Percentiles rank a stretch among this genome's conserved stretches.
Conservation (phyloP, 768 basidiomycete species). For the Mycena capillaripes region DNA sequence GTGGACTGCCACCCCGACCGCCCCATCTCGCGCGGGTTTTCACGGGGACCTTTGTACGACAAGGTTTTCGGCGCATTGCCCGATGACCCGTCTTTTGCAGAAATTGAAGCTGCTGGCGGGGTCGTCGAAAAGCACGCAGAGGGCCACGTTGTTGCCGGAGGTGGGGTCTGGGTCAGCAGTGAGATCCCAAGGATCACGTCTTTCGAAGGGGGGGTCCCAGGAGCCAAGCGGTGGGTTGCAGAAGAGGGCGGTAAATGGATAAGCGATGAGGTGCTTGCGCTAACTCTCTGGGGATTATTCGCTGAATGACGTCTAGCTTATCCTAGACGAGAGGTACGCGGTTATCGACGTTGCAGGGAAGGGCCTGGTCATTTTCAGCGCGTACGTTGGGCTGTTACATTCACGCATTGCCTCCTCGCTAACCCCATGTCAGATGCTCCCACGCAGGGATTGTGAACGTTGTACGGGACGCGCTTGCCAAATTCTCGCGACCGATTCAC, state of each 20-base stretch:
- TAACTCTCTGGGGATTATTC: neutral
- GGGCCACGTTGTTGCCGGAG: slow-evolving; percentile 76
- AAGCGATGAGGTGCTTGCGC: slow-evolving; percentile 64
- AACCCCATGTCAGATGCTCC: slow-evolving; percentile 59
- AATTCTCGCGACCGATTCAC: slow-evolving; percentile 77
- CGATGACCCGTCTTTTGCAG: slow-evolving; percentile 78
- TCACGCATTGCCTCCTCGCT: neutral
- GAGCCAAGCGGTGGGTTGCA: slow-evolving; percentile 74
- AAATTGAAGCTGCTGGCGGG: slow-evolving; percentile 70
- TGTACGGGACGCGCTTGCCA: slow-evolving; percentile 74
- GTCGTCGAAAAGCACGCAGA: slow-evolving; percentile 66
- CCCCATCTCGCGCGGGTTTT: slow-evolving; percentile 69
- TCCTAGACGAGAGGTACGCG: slow-evolving; percentile 89
- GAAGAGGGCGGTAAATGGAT: slow-evolving; percentile 60
- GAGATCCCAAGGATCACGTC: slow-evolving; percentile 80
- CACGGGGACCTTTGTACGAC: slow-evolving; percentile 70
- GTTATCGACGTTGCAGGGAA: slow-evolving; percentile 85
- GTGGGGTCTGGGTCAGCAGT: slow-evolving; percentile 82
- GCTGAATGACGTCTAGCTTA: slow-evolving; percentile 59
- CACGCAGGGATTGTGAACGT: slow-evolving; percentile 93
- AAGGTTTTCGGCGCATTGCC: slow-evolving; percentile 73
- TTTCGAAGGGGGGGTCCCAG: slow-evolving; percentile 78
- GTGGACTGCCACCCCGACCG: slow-evolving; percentile 86
- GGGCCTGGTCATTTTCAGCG: slow-evolving; percentile 86
- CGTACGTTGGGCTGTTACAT: slow-evolving; percentile 61